Percentiles rank a stretch among this genome's conserved stretches.
phyloP scores from a whole-genome alignment of 805 yeast species.

The Candida tammaniensis region DNA sequence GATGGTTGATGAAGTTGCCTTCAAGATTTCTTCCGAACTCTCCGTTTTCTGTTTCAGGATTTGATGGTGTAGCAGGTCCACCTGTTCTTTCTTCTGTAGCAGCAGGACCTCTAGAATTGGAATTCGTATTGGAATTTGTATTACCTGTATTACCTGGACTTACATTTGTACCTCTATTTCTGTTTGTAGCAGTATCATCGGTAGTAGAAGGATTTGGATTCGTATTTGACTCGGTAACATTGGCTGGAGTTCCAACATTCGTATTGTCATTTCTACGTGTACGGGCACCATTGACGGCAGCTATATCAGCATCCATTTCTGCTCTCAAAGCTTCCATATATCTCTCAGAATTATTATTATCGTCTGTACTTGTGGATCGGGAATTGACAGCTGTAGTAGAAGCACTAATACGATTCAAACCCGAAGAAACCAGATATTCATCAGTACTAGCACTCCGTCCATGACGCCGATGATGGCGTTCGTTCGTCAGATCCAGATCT shows the following conservation, averaged over 20 bases:
- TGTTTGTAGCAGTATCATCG: not conserved
- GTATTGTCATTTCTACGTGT: not conserved
- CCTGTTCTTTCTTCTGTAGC: not conserved
- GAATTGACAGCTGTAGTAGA: too few relatives aligned
- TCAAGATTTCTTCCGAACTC: too few relatives aligned
- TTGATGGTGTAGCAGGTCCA: too few relatives aligned
- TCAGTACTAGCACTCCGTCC: too few relatives aligned
- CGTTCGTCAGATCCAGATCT: too few relatives aligned
- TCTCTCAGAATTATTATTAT: too few relatives aligned
- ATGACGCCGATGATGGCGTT: too few relatives aligned
- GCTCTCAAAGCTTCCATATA: too few relatives aligned
- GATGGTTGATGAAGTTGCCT: constrained; percentile 1
- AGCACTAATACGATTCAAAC: too few relatives aligned
- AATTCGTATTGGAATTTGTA: not conserved
- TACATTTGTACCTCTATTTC: not conserved
- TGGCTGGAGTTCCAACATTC: not conserved
- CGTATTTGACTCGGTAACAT: not conserved
- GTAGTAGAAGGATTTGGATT: not conserved
- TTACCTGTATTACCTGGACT: not conserved
- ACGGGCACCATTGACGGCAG: not conserved
- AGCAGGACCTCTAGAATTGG: not conserved
- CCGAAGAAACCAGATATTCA: too few relatives aligned
- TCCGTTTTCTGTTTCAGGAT: too few relatives aligned
- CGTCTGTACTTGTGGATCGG: too few relatives aligned
- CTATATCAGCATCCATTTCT: not conserved